Evolutionary conservation across 345 rosid genomes (phyloP), one percentile per base, ranked within the genome.

Genomic region (Excoecaria cochinchinensis): DNA sequence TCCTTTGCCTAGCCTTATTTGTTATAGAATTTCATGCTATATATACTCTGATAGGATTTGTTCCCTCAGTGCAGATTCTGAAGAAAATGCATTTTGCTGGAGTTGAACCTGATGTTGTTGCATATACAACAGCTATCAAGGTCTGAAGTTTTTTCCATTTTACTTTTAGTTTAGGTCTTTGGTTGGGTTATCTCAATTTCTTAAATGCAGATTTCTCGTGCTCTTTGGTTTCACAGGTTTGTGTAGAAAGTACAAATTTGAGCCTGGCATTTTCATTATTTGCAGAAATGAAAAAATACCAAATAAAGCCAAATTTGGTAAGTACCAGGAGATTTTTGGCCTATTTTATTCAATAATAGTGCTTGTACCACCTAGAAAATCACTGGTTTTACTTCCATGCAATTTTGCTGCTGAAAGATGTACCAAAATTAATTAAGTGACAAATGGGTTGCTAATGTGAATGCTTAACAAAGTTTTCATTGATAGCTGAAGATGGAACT

Each of bases 71-170:
- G 86, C 99, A 95, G 99, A 91, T 88, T 80, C 80, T 95, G 89
- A 90, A 86, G 85, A 84, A 72, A 65, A 95, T 95, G 99, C 87
- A 78, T 74, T 64, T 62, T 58, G 88, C 81, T 78, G 92, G 91
- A 79, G 80, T 87, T 76, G 85, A 85, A 80, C 99, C 97, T 64
- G 99, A 95, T 85, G 97, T 90, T 67, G 78, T 95, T 84, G 88
- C 97, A 15, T 92, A 92, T 87, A 92, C 97, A 74, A 90, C 95
- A 69, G 94, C 94, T 39, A 92, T 92, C 80, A 95, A 92, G 95
- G 99, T 95, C 19, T 21, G 68, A 46, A 79, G 56, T 61, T 53
- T 59, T 74, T 72, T 8, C 24, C 38, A 70, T 52, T 9, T 9
- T 6, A 52, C 48, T 21, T 66, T 42, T 74, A 74, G 48, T 66